These are phyloP conservation scores for Quercus cerris DNA, from an alignment of 306 rosid species.

Conservation along the genomic window DNA sequence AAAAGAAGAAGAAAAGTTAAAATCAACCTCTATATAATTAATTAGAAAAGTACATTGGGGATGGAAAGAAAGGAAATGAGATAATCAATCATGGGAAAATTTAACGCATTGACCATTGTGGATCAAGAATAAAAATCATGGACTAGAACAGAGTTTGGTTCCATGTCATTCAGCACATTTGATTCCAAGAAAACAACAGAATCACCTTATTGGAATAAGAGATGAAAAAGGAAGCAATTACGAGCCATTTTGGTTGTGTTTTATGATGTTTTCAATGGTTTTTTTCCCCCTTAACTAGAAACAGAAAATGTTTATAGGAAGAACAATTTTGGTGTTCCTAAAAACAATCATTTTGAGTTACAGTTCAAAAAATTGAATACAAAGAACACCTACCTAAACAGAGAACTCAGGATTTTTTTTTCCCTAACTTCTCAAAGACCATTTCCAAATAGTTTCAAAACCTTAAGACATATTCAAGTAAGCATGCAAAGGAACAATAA, in stretches of 20 bases:
- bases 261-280: no score
- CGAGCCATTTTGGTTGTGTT: no score
- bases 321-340: no score
- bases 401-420: no score
- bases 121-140: background rate
- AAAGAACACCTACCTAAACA: no score
- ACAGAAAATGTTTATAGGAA: no score
- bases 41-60: background rate
- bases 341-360: no score
- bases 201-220: background rate
- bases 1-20: slow-evolving; percentile 4
- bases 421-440: no score
- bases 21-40: background rate
- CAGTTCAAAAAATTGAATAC: no score
- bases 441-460: background rate
- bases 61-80: background rate
- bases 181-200: background rate
- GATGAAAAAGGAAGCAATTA: background rate
- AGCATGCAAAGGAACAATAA: background rate
- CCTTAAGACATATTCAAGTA: background rate
- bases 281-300: no score
- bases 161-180: background rate
- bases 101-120: background rate
- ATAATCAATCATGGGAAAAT: background rate
- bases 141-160: background rate